Percentiles rank a stretch among this genome's conserved stretches.
phyloP scores from a whole-genome alignment of 345 rosid species.

The Euphorbia pulcherrima region DNA sequence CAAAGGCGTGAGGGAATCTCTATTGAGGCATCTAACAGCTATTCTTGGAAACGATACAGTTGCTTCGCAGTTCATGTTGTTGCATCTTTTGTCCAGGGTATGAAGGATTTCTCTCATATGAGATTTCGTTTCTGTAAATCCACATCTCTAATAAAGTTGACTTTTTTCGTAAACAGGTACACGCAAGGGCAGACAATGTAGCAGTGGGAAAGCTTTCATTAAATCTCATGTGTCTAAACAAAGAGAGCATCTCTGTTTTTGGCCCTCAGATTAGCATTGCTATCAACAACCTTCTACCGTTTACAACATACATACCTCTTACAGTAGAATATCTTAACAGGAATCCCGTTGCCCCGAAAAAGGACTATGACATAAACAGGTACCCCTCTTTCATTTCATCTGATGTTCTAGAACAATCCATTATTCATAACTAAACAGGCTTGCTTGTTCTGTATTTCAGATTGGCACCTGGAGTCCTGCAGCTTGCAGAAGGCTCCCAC shows the following conservation, averaged over 20 bases:
- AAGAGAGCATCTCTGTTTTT: conserved; percentile 60
- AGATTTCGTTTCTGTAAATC: background rate
- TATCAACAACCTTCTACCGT: conserved; percentile 65
- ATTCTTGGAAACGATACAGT: conserved; percentile 75
- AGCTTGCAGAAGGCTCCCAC: conserved; percentile 57
- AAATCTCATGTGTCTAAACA: conserved; percentile 59
- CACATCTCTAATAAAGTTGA: too few relatives aligned
- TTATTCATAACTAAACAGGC: background rate
- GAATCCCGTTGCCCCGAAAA: conserved; percentile 67
- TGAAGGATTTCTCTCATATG: conserved; percentile 4
- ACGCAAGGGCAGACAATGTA: conserved; percentile 64
- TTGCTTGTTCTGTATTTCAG: conserved; percentile 34
- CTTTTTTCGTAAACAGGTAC: conserved; percentile 45
- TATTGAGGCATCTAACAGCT: conserved; percentile 59
- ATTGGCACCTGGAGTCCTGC: conserved; percentile 48
- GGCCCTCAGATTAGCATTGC: conserved; percentile 45
- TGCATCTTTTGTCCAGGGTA: conserved; percentile 83
- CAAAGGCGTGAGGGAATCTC: conserved; percentile 57
- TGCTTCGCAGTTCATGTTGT: conserved; percentile 62
- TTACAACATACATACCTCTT: conserved; percentile 54
- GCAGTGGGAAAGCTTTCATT: conserved; percentile 92
- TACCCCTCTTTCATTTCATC: conserved; percentile 6
- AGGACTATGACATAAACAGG: conserved; percentile 77
- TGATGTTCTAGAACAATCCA: background rate
- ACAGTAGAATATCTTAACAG: conserved; percentile 66